phyloP scores from a whole-genome alignment of 2,329 filamentous ascomycete genomes.

The Trichophyton schoenleinii region DNA sequence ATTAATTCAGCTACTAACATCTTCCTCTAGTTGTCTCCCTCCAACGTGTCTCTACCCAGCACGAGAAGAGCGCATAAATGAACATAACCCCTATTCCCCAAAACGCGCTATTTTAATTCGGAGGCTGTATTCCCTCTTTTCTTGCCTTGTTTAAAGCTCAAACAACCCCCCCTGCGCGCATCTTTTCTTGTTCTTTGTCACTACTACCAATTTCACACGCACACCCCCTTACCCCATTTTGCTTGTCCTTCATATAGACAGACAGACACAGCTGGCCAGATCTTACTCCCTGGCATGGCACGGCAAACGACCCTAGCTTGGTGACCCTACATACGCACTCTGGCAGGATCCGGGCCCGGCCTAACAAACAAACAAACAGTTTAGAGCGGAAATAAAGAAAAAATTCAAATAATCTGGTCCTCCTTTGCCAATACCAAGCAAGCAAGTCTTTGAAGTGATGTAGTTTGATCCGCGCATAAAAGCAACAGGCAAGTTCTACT shows the following conservation, averaged over 20 bases:
- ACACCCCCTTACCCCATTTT: background rate
- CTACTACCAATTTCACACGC: background rate
- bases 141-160: background rate
- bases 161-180: background rate
- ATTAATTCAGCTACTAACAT: conserved; percentile 5
- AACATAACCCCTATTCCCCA: conserved; percentile 6
- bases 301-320: background rate
- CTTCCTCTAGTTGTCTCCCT: conserved; percentile 59
- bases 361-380: background rate
- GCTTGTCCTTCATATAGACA: conserved; percentile 6
- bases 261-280: background rate
- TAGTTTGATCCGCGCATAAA: too few relatives aligned
- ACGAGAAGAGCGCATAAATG: conserved; percentile 69
- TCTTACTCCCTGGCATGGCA: background rate
- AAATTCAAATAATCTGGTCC: background rate
- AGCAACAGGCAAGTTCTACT: too few relatives aligned
- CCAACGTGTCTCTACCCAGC: conserved; percentile 80
- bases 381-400: conserved; percentile 3
- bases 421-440: background rate
- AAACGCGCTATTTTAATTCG: background rate
- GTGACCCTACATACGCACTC: background rate
- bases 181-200: conserved; percentile 9
- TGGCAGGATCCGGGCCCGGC: background rate
- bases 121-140: conserved; percentile 1
- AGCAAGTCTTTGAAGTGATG: too few relatives aligned